These are phyloP conservation scores for Inosperma sp. DNA, from an alignment of 768 basidiomycete genomes.

Conservation along the genomic window DNA sequence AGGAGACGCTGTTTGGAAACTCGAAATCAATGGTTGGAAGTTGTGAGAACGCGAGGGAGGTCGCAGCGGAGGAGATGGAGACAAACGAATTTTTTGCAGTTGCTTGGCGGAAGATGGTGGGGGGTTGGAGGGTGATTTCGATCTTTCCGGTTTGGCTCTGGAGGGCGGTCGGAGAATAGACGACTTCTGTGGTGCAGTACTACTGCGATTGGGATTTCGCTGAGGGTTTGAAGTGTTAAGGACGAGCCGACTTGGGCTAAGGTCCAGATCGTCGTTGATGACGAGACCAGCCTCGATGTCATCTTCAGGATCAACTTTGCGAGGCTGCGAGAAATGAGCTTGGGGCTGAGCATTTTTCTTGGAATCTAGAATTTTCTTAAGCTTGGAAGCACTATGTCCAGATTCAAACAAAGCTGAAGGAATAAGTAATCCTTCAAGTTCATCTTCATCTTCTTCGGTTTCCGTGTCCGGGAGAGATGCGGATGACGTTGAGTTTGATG, in stretches of 20 bases:
- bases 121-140: constrained; percentile 69
- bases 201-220: constrained; percentile 23
- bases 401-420: constrained; percentile 75
- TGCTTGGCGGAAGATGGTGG: constrained; percentile 67
- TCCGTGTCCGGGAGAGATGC: constrained; percentile 69
- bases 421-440: constrained; percentile 77
- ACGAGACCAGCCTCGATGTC: constrained; percentile 84
- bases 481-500: constrained; percentile 67
- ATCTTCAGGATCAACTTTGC: constrained; percentile 68
- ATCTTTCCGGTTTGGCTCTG: constrained; percentile 54
- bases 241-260: constrained; percentile 72
- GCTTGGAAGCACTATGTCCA: constrained; percentile 49
- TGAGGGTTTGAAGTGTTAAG: constrained; percentile 46
- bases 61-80: constrained; percentile 64
- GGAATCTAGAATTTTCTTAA: constrained; percentile 48
- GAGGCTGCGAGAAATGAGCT: constrained; percentile 39
- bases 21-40: constrained; percentile 52
- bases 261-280: constrained; percentile 77
- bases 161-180: constrained; percentile 60
- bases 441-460: constrained; percentile 69
- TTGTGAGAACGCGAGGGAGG: constrained; percentile 56
- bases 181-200: neutral
- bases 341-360: constrained; percentile 50
- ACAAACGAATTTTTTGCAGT: constrained; percentile 60
- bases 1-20: constrained; percentile 43